phyloP scores from a whole-genome alignment of 2,329 filamentous ascomycete species.

The Penicillium sp. region DNA sequence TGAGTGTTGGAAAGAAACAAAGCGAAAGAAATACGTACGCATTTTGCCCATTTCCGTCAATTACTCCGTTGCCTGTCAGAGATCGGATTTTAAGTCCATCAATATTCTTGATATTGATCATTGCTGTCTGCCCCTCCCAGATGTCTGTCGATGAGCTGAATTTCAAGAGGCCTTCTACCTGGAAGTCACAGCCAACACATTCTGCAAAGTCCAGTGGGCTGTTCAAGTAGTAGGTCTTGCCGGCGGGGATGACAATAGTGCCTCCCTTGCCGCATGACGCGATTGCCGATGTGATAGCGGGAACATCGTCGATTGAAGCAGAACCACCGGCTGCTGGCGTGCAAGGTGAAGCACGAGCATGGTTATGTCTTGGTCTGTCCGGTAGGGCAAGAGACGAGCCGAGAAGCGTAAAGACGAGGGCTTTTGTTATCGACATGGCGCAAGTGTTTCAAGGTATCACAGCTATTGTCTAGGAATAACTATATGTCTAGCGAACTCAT shows the following conservation, averaged over 20 bases:
- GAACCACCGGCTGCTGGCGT: slow-evolving; percentile 32
- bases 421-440: slow-evolving; percentile 1
- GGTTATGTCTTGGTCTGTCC: background rate
- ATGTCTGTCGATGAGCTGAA: slow-evolving; percentile 40
- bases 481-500: background rate
- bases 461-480: background rate
- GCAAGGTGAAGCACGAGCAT: slow-evolving; percentile 29
- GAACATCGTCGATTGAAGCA: slow-evolving; percentile 41
- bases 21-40: slow-evolving; percentile 21
- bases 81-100: slow-evolving; percentile 42
- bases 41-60: slow-evolving; percentile 50
- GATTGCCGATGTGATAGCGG: slow-evolving; percentile 46
- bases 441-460: background rate
- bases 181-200: slow-evolving; percentile 46
- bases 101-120: slow-evolving; percentile 41
- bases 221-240: slow-evolving; percentile 44
- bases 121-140: slow-evolving; percentile 43
- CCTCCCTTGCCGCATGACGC: slow-evolving; percentile 43
- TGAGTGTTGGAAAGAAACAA: too few relatives aligned
- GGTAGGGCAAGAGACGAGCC: slow-evolving; percentile 4
- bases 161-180: slow-evolving; percentile 47
- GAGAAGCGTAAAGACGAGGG: slow-evolving; percentile 7
- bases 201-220: slow-evolving; percentile 44
- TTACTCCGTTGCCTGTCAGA: slow-evolving; percentile 40
- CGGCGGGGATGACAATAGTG: slow-evolving; percentile 45